Evolutionary conservation across 106 monocot species (phyloP).

Genomic region (Allium sativum): DNA sequence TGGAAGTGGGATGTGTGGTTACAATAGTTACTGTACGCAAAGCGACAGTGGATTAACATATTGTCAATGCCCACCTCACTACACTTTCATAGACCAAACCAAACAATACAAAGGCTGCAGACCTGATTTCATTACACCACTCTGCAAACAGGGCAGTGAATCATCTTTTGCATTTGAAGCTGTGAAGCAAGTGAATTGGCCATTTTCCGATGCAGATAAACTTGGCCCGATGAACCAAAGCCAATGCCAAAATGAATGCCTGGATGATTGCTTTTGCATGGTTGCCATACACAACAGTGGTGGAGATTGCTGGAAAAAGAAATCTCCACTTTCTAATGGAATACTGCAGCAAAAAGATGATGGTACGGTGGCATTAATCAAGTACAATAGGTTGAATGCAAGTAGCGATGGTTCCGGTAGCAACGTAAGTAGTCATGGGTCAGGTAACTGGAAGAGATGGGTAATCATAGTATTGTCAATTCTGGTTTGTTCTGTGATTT

Average conservation of each 20-base stretch:
- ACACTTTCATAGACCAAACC: constrained; percentile 15
- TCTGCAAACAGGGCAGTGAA: constrained; percentile 20
- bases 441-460: neutral
- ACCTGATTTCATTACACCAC: constrained; percentile 19
- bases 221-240: neutral
- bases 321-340: constrained; percentile 11
- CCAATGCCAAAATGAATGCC: constrained; percentile 2
- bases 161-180: neutral
- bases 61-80: constrained; percentile 25
- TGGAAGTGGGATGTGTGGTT: constrained; percentile 32
- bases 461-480: neutral
- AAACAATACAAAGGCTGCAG: constrained; percentile 32
- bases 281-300: neutral
- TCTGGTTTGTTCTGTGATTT: constrained; percentile 2
- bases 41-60: neutral
- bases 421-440: too few relatives aligned
- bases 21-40: constrained; percentile 28
- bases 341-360: neutral
- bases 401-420: neutral
- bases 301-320: constrained; percentile 2
- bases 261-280: constrained; percentile 27
- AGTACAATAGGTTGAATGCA: neutral
- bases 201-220: neutral
- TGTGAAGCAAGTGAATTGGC: neutral
- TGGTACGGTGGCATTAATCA: neutral